Base-by-base conservation (phyloP, 768 basidiomycete genomes). In the Termitomyces sp. region DNA sequence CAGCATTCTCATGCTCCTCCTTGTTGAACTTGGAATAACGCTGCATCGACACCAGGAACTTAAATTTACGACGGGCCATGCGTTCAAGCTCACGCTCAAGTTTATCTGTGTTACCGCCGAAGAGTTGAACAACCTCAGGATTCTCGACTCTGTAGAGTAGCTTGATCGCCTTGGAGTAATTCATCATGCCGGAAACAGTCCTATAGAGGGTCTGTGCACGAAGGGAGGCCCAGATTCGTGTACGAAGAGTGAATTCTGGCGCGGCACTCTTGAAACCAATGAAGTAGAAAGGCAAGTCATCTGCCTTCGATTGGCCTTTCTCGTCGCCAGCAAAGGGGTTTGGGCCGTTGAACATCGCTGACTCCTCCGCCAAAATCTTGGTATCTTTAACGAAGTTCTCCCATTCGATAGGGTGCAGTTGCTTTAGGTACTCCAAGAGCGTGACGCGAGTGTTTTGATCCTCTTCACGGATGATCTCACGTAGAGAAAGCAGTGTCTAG, bases 111-210 rank as follows among this genome's bases (percentile, higher is more conserved):
- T 98, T 98, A 14, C 95, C 96, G 43, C 97, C 96, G 66, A 94
- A 98, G 50, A 89, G 82, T 75, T 98, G 96, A 18, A 99, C 97
- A 50, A 99, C 92, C 73, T 99, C 97, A 8, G 97, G 97, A 76
- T 98, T 98, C 78, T 99, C 97, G 46, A 99, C 97, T 58, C 96
- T 93, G 73, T 98, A 96, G n/a, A 99, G 83, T 38, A 99, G 78
- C 72, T 99, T 99, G 85, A 99, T 98, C 13, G 97, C 97, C 78
- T 99, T 99, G 64, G 92, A 87, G 73, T 99, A 98, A 77, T 99
- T 99, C 97, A 98, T 98, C 93, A 99, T 98, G 54, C 97, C 97
- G 38, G 97, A 98, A 18, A 99, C 96, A 14, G 97, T 99, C 64
- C 97, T 87, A 71, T 99, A 98, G 20, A 99, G 84, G 2, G 97